Conservation (phyloP, 441 rosid species). For the Populus hybrid region DNA sequence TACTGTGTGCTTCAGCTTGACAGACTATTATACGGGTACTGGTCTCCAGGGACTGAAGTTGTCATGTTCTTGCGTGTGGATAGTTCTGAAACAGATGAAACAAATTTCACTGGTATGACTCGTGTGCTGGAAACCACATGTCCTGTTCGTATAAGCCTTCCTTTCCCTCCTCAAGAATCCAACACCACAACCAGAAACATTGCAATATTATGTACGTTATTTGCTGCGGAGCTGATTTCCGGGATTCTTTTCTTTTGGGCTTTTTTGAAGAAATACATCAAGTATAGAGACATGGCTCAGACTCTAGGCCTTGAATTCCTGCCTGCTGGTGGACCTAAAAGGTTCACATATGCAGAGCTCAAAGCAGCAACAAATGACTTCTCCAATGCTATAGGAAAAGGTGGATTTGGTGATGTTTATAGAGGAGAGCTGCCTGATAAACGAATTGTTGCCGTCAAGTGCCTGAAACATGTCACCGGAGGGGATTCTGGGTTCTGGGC, state of each 20-base stretch:
- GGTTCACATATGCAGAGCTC: conserved; percentile 56
- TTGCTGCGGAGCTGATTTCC: conserved; percentile 59
- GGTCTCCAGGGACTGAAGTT: conserved; percentile 53
- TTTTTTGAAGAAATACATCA: conserved; percentile 63
- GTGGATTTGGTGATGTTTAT: conserved; percentile 76
- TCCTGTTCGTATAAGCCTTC: conserved; percentile 53
- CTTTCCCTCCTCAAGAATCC: conserved; percentile 48
- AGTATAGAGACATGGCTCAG: conserved; percentile 68
- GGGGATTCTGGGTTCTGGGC: conserved; percentile 74
- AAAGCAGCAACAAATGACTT: conserved; percentile 56
- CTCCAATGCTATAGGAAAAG: conserved; percentile 51
- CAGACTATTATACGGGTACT: conserved; percentile 41
- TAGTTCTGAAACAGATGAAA: conserved; percentile 27
- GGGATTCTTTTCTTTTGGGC: conserved; percentile 59
- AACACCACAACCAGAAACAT: conserved; percentile 46
- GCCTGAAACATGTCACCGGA: conserved; percentile 54
- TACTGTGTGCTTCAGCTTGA: conserved; percentile 51
- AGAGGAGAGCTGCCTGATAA: conserved; percentile 59
- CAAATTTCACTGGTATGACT: conserved; percentile 55
- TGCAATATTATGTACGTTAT: conserved; percentile 46
- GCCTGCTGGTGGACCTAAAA: conserved; percentile 69
- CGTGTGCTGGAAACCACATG: conserved; percentile 48
- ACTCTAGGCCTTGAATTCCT: conserved; percentile 66
- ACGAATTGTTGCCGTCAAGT: conserved; percentile 60
- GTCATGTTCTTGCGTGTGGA: conserved; percentile 53